A percentile compares a stretch with the other conserved stretches of the same genome.
phyloP scores from a whole-genome alignment of 2,329 filamentous ascomycete genomes.

The Neurospora sp. region DNA sequence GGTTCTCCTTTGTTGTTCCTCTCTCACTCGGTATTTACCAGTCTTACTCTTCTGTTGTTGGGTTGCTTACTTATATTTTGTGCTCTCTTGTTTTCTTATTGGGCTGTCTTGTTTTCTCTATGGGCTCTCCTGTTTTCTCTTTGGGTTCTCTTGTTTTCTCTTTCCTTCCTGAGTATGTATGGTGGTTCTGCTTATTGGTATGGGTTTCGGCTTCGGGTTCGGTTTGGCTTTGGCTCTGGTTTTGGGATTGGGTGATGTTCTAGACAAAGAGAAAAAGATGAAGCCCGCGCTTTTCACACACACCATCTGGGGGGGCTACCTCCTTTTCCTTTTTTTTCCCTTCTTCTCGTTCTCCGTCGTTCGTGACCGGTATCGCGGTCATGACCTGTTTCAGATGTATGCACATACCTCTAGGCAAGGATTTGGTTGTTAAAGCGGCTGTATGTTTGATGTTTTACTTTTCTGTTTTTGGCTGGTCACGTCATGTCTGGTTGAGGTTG shows the following conservation, averaged over 20 bases:
- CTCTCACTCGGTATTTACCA: no score
- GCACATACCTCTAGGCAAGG: not conserved
- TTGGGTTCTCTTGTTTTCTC: not conserved
- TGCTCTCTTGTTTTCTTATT: not conserved
- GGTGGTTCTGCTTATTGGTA: slow-evolving; percentile 5
- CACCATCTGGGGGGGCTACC: not conserved
- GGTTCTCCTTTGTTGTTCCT: no score
- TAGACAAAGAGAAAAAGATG: not conserved
- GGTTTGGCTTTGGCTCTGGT: not conserved
- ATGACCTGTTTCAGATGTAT: not conserved
- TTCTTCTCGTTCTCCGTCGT: not conserved
- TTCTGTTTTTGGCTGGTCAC: not conserved
- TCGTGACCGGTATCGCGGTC: not conserved
- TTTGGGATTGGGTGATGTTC: not conserved
- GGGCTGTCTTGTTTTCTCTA: not conserved
- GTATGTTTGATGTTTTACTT: not conserved
- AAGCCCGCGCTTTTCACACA: not conserved
- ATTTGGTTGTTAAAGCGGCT: not conserved
- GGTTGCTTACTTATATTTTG: not conserved
- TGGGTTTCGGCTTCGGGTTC: not conserved
- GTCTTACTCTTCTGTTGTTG: slow-evolving; percentile 9
- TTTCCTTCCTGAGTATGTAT: not conserved
- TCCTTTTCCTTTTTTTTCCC: not conserved
- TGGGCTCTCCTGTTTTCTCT: not conserved
- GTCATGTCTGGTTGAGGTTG: not conserved